A percentile compares a stretch with the other conserved stretches of the same genome.
phyloP scores from a whole-genome alignment of 495 filamentous ascomycete species.

The Penicillium longicatenatum region DNA sequence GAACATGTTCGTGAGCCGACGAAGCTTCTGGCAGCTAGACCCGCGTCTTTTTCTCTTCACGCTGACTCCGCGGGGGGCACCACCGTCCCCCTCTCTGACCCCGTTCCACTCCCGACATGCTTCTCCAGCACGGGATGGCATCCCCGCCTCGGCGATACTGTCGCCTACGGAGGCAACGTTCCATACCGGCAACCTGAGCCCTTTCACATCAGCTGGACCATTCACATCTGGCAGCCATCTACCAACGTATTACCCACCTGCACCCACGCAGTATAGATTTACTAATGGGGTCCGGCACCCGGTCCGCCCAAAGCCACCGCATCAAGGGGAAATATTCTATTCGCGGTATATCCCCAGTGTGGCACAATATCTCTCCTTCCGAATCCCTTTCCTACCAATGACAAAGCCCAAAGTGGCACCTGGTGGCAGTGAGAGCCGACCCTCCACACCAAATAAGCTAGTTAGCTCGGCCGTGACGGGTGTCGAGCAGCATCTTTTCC shows the following conservation, averaged over 20 bases:
- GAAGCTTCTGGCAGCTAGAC: conserved; percentile 90
- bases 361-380: conserved; percentile 84
- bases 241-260: conserved; percentile 87
- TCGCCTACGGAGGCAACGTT: conserved; percentile 26
- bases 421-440: conserved; percentile 8
- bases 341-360: conserved; percentile 81
- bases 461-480: conserved; percentile 32
- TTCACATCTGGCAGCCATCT: conserved; percentile 78
- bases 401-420: conserved; percentile 11
- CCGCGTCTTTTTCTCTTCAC: conserved; percentile 86
- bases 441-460: conserved; percentile 24
- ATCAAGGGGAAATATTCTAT: conserved; percentile 88
- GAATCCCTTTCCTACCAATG: conserved; percentile 60
- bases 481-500: conserved; percentile 32
- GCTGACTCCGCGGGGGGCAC: conserved; percentile 57
- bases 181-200: conserved; percentile 47
- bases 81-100: conserved; percentile 55
- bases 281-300: conserved; percentile 83
- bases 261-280: conserved; percentile 77
- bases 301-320: conserved; percentile 82
- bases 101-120: conserved; percentile 55
- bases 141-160: conserved; percentile 18
- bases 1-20: conserved; percentile 78
- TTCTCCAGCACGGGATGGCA: conserved; percentile 59
- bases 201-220: conserved; percentile 69